Evolutionary conservation across 2,329 filamentous ascomycete species (phyloP), one percentile per base, ranked within the genome.

Genomic region (Berkeleyomyces basicola): DNA sequence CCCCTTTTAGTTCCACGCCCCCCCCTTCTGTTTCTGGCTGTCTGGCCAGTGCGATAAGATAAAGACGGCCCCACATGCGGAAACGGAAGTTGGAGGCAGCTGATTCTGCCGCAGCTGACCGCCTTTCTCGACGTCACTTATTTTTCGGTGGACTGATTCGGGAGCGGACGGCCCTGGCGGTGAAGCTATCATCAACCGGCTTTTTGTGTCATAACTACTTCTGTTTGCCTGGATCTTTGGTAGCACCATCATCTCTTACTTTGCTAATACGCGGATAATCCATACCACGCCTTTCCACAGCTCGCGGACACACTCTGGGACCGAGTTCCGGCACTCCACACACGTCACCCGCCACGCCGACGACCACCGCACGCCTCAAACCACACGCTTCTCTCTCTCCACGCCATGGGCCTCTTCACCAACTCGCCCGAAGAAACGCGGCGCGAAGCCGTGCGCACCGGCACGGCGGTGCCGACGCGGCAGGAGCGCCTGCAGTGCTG

Each of bases 401-500:
- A 59, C 61, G 70, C 65, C 63, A 80, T 82, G 79, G 78, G 76
- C 68, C 68, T 82, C 64, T 77, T 82, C 71, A 74, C 74, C 23
- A 23, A 23, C 65, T 70, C 73, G 63, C 67, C 73, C 61, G 67
- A 70, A 23, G 72, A 74, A 58, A 71, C 74, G 66, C 78, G 78
- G 72, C 78, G 76, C 67, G 74, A 79, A 66, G 78, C 79, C 67
- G 77, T 83, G 67, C 80, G 80, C 71, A 72, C 73, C 66, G 81
- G 81, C 68, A 73, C 76, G 67, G 78, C 91, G 69, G 90, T 91
- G 4, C 93, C 93, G n/a, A 88, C 89, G 71, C 86, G 92, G 67
- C 82, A 80, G 66, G 88, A 91, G 73, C 86, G 93, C 70, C 79
- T 84, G 69, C 79, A 82, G 70, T 99, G 93, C 82, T 99, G 92